Evolutionary conservation across 1,284 basidiomycete genomes (phyloP), one percentile per base, ranked within the genome.

Genomic region (Gastroboletus turbinatus): DNA sequence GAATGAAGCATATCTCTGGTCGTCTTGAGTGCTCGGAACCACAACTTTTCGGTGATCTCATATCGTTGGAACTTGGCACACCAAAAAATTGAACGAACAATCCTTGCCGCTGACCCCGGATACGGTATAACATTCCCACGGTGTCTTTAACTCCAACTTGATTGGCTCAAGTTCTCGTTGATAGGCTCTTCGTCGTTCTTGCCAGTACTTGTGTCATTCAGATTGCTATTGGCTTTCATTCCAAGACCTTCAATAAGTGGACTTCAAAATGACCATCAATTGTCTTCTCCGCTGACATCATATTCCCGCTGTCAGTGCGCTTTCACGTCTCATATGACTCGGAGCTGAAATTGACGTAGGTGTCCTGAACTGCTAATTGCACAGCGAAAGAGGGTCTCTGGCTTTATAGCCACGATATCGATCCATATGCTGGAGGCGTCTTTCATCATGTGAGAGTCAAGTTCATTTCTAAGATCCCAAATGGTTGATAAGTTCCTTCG

Each of bases 381-480:
- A 42, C 60, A 96, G 94, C 97, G 56, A 84, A 86, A 65, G 95
- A 97, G 73, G 94, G 94, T 2, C 79, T 94, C 10, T 93, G 87
- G 71, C 79, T 96, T 14, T 86, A 85, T 61, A 73, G 79, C 35
- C 77, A 88, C 72, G 84, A 83, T 5, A 75, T 91, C 30, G 84
- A 96, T 67, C 94, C 94, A 27, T 97, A 97, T 66, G 81, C 85
- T 54, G 92, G 92, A 46, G 90, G 92, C 2, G 75, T 85, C 13
- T 93, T 95, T 67, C 82, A 89, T 67, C 93, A 95, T 72, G 93
- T 95, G 73, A 59, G 84, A 67, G 9, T n/a, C 7, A 23, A 17
- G 27, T 53, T 48, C 4, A 42, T 50, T 50, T 50, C 38, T 10
- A 40, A 42, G 47, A 30, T 21, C 9, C 23, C 4, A 21, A 14